Conservation (phyloP, 257 asterid species). For the Ligustrum vulgare region DNA sequence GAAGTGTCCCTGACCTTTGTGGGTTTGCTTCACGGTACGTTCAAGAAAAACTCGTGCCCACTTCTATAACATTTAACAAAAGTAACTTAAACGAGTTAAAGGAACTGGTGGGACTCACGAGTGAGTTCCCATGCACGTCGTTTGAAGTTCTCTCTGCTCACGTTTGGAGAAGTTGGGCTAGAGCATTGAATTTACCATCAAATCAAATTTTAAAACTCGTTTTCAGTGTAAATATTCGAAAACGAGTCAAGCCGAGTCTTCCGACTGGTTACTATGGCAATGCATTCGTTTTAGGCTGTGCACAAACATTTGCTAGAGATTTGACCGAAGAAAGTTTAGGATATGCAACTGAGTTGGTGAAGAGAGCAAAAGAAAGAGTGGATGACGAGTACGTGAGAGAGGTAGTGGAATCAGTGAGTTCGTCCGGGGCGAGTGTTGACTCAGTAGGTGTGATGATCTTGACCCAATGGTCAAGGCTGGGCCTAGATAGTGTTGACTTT, state of each 20-base stretch:
- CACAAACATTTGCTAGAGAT: constrained; percentile 36
- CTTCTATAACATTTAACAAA: constrained; percentile 38
- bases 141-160: constrained; percentile 71
- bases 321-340: constrained; percentile 37
- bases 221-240: constrained; percentile 52
- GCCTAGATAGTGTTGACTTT: constrained; percentile 58
- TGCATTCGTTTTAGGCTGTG: constrained; percentile 65
- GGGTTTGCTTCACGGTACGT: constrained; percentile 39
- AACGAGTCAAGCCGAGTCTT: constrained; percentile 52
- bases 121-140: constrained; percentile 37
- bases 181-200: constrained; percentile 43
- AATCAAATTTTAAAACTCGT: constrained; percentile 50
- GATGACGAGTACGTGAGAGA: constrained; percentile 55
- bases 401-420: constrained; percentile 62
- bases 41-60: constrained; percentile 45
- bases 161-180: constrained; percentile 73
- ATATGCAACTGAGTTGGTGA: constrained; percentile 38
- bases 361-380: constrained; percentile 55
- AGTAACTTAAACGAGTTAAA: constrained; percentile 42
- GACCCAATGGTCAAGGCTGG: constrained; percentile 77
- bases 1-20: constrained; percentile 41
- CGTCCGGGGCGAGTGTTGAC: constrained; percentile 40
- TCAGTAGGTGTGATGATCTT: constrained; percentile 64
- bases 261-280: constrained; percentile 72
- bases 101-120: background rate